A percentile compares a stretch with the other conserved stretches of the same genome.
These are phyloP conservation scores for Diaporthe eres DNA, from an alignment of 2,329 filamentous ascomycete species.

Conservation along the genomic window DNA sequence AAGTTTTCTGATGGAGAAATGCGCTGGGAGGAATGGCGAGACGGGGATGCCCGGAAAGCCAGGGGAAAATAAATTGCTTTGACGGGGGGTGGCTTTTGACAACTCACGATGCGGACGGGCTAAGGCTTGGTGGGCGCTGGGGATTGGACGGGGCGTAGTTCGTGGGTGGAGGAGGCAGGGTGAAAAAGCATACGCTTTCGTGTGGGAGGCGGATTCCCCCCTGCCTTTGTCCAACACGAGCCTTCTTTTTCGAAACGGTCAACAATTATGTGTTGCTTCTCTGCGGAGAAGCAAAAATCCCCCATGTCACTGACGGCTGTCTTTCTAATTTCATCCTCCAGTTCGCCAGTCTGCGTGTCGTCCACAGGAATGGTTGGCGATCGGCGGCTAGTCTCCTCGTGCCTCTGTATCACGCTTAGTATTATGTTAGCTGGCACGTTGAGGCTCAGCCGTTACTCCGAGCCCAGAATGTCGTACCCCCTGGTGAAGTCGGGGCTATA, in stretches of 20 bases:
- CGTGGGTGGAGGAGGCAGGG: slow-evolving; percentile 14
- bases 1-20: slow-evolving; percentile 15
- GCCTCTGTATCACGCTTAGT: background rate
- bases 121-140: slow-evolving; percentile 22
- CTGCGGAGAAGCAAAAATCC: background rate
- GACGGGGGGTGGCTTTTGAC: slow-evolving; percentile 23
- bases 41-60: background rate
- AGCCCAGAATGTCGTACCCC: slow-evolving; percentile 17
- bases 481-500: background rate
- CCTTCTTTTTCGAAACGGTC: slow-evolving; percentile 13
- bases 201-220: slow-evolving; percentile 7
- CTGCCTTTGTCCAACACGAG: slow-evolving; percentile 2
- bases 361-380: background rate
- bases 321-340: background rate
- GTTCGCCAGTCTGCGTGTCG: background rate
- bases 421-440: background rate
- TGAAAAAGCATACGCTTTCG: background rate
- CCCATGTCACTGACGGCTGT: slow-evolving; percentile 10
- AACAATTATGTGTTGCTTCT: background rate
- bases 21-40: background rate
- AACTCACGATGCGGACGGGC: slow-evolving; percentile 29
- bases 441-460: background rate
- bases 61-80: slow-evolving; percentile 4
- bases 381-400: background rate
- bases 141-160: slow-evolving; percentile 5